Percentiles rank a stretch among this genome's conserved stretches.
Evolutionary conservation across 2,329 filamentous ascomycete genomes (phyloP).

Genomic region (Verticillium longisporum): DNA sequence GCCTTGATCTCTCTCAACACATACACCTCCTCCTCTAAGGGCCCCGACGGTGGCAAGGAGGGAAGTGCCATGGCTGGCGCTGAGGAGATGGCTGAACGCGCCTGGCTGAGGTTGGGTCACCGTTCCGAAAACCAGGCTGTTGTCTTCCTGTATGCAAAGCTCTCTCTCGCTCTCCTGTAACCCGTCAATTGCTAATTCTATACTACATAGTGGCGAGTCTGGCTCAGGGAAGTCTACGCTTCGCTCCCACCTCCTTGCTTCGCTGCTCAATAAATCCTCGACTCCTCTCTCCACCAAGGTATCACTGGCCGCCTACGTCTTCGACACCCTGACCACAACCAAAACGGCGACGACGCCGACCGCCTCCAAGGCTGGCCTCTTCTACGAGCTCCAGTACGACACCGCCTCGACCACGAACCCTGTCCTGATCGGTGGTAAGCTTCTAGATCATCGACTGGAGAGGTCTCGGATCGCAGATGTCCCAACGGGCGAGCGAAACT

Average conservation of each 20-base stretch:
- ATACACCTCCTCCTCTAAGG: slow-evolving; percentile 82
- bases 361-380: slow-evolving; percentile 90
- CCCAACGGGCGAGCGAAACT: slow-evolving; percentile 92
- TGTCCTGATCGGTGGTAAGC: slow-evolving; percentile 85
- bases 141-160: slow-evolving; percentile 72
- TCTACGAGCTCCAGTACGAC: slow-evolving; percentile 96
- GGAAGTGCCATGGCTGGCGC: slow-evolving; percentile 87
- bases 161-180: background rate
- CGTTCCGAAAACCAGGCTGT: slow-evolving; percentile 90
- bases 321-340: slow-evolving; percentile 92
- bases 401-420: slow-evolving; percentile 79
- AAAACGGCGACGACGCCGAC: slow-evolving; percentile 94
- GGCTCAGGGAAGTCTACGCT: slow-evolving; percentile 94
- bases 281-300: slow-evolving; percentile 91
- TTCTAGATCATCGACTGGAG: slow-evolving; percentile 89
- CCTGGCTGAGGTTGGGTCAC: slow-evolving; percentile 77
- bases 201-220: slow-evolving; percentile 70
- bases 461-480: slow-evolving; percentile 86
- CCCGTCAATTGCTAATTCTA: slow-evolving; percentile 3
- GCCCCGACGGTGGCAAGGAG: slow-evolving; percentile 83
- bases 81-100: slow-evolving; percentile 82
- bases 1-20: slow-evolving; percentile 91
- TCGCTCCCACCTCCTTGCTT: slow-evolving; percentile 78
- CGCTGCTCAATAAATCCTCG: slow-evolving; percentile 81
- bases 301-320: slow-evolving; percentile 88